Percentiles rank a stretch among this genome's conserved stretches.
These are phyloP conservation scores for Domatiomyces catenatus DNA, from an alignment of 2,329 filamentous ascomycete genomes.

Conservation along the genomic window DNA sequence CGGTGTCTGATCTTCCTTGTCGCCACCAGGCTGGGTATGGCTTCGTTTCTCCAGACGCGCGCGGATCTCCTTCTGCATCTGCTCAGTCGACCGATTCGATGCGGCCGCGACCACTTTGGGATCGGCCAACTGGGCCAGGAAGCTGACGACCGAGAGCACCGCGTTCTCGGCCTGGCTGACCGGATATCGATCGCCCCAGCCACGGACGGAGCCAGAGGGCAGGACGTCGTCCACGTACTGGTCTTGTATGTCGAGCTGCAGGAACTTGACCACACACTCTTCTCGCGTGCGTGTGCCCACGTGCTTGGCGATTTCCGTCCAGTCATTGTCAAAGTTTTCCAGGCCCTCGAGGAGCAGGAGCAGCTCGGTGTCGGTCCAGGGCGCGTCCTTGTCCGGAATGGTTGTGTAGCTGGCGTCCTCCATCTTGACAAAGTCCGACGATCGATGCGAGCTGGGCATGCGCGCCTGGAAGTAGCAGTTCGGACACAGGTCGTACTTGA, in stretches of 20 bases:
- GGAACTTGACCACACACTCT: slow-evolving; percentile 91
- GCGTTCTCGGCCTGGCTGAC: slow-evolving; percentile 91
- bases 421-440: slow-evolving; percentile 70
- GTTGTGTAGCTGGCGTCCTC: slow-evolving; percentile 74
- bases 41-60: slow-evolving; percentile 55
- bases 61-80: slow-evolving; percentile 66
- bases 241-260: slow-evolving; percentile 93
- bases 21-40: slow-evolving; percentile 35
- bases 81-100: slow-evolving; percentile 71
- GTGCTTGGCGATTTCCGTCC: slow-evolving; percentile 82
- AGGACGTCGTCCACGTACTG: slow-evolving; percentile 79
- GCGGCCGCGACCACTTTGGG: slow-evolving; percentile 81
- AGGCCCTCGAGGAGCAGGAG: slow-evolving; percentile 80
- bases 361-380: slow-evolving; percentile 82
- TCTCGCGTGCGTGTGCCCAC: slow-evolving; percentile 84
- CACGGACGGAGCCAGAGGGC: slow-evolving; percentile 45
- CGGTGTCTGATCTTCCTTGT: slow-evolving; percentile 30
- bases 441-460: slow-evolving; percentile 63
- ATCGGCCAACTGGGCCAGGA: slow-evolving; percentile 80
- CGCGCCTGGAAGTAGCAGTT: slow-evolving; percentile 77
- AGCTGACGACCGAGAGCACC: slow-evolving; percentile 88
- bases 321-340: slow-evolving; percentile 89
- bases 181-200: slow-evolving; percentile 64
- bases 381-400: slow-evolving; percentile 65
- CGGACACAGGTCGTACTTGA: slow-evolving; percentile 78